phyloP scores from a whole-genome alignment of 2,329 filamentous ascomycete species.

The Botrytis byssoidea region DNA sequence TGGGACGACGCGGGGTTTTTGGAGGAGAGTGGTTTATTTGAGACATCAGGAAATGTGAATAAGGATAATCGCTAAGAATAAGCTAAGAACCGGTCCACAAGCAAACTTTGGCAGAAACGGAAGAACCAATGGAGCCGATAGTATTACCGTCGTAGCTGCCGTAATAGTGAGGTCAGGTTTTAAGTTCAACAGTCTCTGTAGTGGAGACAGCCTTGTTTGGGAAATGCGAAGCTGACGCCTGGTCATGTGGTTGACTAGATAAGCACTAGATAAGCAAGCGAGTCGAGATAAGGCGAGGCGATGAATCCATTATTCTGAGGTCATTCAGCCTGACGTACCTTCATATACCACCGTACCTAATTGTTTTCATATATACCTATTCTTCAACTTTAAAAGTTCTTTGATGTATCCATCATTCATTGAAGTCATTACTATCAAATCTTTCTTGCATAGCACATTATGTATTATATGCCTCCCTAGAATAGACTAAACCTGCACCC shows the following conservation, averaged over 20 bases:
- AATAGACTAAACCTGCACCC: slow-evolving; percentile 12
- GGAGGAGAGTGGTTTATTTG: slow-evolving; percentile 21
- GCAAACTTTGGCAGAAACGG: not conserved
- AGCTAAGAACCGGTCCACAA: not conserved
- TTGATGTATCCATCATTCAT: not conserved
- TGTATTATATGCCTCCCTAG: slow-evolving; percentile 19
- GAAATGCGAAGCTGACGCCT: slow-evolving; percentile 6
- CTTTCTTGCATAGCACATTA: slow-evolving; percentile 1
- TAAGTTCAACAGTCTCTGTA: slow-evolving; percentile 13
- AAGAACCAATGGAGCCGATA: slow-evolving; percentile 1
- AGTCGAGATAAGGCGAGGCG: slow-evolving; percentile 17
- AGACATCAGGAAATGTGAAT: slow-evolving; percentile 25
- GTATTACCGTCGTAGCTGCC: slow-evolving; percentile 22
- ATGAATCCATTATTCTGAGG: slow-evolving; percentile 6
- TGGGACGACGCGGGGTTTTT: slow-evolving; percentile 24
- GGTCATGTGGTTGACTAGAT: slow-evolving; percentile 2
- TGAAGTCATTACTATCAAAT: not conserved
- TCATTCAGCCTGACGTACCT: slow-evolving; percentile 15
- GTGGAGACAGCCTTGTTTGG: slow-evolving; percentile 17
- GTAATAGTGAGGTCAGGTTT: slow-evolving; percentile 11
- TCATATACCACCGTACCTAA: not conserved
- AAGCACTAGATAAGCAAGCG: slow-evolving; percentile 18
- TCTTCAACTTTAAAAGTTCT: not conserved
- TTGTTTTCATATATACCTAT: slow-evolving; percentile 7
- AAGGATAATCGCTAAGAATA: slow-evolving; percentile 10